Evolutionary conservation across 371 early-diverging fungal genomes (phyloP).

Genomic region (Apophysomyces ossiformis): DNA sequence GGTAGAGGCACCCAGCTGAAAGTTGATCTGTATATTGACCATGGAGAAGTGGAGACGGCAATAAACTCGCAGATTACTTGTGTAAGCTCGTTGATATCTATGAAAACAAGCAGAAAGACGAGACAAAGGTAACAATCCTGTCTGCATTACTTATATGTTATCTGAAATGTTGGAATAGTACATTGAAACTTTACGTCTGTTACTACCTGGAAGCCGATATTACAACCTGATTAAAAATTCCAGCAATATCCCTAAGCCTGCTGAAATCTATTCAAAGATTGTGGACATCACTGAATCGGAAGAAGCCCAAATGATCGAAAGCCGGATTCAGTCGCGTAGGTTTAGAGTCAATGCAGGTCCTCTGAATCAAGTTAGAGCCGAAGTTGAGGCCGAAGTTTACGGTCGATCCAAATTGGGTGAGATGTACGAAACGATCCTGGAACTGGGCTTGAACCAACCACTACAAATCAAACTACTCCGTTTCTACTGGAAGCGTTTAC

Average conservation of each 20-base stretch:
- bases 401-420: constrained; percentile 57
- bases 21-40: constrained; percentile 10
- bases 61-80: constrained; percentile 62
- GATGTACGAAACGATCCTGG: constrained; percentile 49
- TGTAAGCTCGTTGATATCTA: constrained; percentile 61
- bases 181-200: constrained; percentile 54
- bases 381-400: constrained; percentile 66
- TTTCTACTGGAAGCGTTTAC: constrained; percentile 34
- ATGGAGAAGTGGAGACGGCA: constrained; percentile 52
- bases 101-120: constrained; percentile 38
- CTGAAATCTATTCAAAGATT: constrained; percentile 61
- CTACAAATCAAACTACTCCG: constrained; percentile 36
- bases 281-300: constrained; percentile 59
- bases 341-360: constrained; percentile 75
- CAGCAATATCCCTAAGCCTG: constrained; percentile 46
- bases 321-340: constrained; percentile 70
- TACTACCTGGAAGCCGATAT: constrained; percentile 56
- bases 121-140: constrained; percentile 32
- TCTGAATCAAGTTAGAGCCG: constrained; percentile 52
- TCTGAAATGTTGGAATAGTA: constrained; percentile 29
- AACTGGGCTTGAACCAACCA: constrained; percentile 19
- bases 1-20: constrained; percentile 17
- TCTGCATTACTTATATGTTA: background rate
- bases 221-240: constrained; percentile 51
- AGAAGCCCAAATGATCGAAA: constrained; percentile 60